Base-by-base conservation (phyloP, 768 basidiomycete species). In the Lanmaoa pseudosensibilis region DNA sequence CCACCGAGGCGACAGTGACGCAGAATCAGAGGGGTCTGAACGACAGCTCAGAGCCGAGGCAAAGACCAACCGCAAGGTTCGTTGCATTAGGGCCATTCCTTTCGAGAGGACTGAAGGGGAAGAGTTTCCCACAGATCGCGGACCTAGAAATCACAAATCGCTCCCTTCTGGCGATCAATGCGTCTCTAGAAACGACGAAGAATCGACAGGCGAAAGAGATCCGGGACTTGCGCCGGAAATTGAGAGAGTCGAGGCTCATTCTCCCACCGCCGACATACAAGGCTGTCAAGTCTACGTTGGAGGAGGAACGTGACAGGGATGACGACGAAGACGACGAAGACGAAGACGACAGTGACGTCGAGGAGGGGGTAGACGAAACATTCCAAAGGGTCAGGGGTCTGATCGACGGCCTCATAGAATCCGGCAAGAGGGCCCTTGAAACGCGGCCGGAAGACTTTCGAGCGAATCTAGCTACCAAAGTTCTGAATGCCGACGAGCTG, bases 111-210 rank as follows among this genome's bases (percentile, higher is more conserved):
- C 52, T 58, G 34, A 64, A 27, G 6, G 27, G 23, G 13, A 39
- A 43, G 37, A 15, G n/a, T 16, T 58, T 49, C 40, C 23, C 43
- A 18, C 56, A 96, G 94, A 95, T 96, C 55, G 90, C 89, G 13
- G 93, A 96, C 74, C 78, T 96, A 12, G 91, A 95, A 72, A 96
- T 96, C 65, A 88, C 91, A 7, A 95, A 93, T 70, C 80, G 83
- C 34, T 96, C 93, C 2, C 79, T 96, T 18, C 78, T 95, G 45
- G 83, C 85, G 2, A 93, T 96, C 74, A 96, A 95, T 65, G 77
- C 87, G 2, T 82, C 88, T 18, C 79, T 96, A 21, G 93, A 96
- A 71, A 81, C 85, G 36, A 82, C 83, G 34, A 93, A 92, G 72
- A 83, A 88, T 61, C 81, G 80, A 30, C 93, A 95, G 65, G 84